A percentile compares a stretch with the other conserved stretches of the same genome.
Evolutionary conservation across 306 rosid genomes (phyloP).

Genomic region (Parietaria judaica): DNA sequence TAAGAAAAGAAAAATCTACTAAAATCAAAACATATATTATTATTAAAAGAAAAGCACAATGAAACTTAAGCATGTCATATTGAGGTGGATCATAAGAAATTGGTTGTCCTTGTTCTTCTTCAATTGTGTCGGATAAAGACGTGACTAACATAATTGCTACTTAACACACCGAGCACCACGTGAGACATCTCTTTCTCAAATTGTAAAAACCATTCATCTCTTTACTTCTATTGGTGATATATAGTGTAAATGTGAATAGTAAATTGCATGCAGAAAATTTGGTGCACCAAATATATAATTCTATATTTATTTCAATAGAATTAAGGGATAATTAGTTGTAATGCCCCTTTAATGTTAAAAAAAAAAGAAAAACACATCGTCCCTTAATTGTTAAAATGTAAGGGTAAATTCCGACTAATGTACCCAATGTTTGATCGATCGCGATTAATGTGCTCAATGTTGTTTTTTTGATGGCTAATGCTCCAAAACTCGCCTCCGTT

Average conservation of each 20-base stretch:
- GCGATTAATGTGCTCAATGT: too few relatives aligned
- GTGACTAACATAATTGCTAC: neutral
- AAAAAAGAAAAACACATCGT: too few relatives aligned
- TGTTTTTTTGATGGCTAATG: too few relatives aligned
- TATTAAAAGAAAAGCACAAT: too few relatives aligned
- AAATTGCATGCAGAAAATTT: constrained; percentile 11
- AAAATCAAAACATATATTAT: too few relatives aligned
- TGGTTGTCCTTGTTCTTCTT: neutral
- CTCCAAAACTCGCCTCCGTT: too few relatives aligned
- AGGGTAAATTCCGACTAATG: too few relatives aligned
- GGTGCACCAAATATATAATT: neutral
- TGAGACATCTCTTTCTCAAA: neutral
- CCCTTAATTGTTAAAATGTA: too few relatives aligned
- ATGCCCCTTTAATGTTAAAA: too few relatives aligned
- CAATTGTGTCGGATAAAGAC: neutral
- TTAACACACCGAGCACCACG: constrained; percentile 1
- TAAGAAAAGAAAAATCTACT: constrained; percentile 1
- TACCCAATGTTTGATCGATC: too few relatives aligned
- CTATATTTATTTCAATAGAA: neutral
- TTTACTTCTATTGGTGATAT: constrained; percentile 4
- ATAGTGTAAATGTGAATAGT: constrained; percentile 10
- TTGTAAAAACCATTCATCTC: constrained; percentile 1
- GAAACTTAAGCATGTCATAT: too few relatives aligned
- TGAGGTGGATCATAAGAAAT: neutral
- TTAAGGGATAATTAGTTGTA: too few relatives aligned